Base-by-base conservation (phyloP, 2,329 filamentous ascomycete species). In the Aspergillus aculeatinus region DNA sequence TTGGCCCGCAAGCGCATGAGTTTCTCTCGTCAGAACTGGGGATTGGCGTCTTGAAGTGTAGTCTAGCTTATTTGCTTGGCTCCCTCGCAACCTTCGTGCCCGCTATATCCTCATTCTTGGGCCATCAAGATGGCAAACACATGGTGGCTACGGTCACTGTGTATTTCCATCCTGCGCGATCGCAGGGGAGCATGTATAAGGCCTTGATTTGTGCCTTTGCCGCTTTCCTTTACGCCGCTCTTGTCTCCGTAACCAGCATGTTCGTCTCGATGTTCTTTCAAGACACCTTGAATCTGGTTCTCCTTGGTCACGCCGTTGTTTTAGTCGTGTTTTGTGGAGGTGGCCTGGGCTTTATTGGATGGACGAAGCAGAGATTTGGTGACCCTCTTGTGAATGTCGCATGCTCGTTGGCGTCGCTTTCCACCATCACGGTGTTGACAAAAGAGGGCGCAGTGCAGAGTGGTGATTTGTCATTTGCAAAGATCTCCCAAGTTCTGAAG, bases 101-200 rank as follows among this genome's bases (percentile, higher is more conserved):
- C 2, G 83, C 84, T 2, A 82, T 96, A 58, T 88, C 92, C 16
- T 79, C 82, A 7, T 85, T 92, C 59, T 81, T 97, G 16, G 94
- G 94, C 11, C 83, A 88, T 64, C 89, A 92, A 71, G 93, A 96
- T 76, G 92, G 92, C 54, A 97, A 97, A 72, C 94, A 97, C 76
- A 88, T 96, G 71, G 92, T 96, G 55, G 92, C 92, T 33, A 97
- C 94, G 2, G 87, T 97, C 60, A 96, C 92, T 0, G 93, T 97
- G 11, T 98, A 96, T 72, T 98, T 97, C 70, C 92, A 97, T 74
- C 92, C 94, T 4, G 91, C 92, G 5, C 84, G 94, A 60, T 91
- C 91, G 19, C 85, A 88, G 27, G 94, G 94, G 0, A 95, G 90
- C 65, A 96, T 97, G 92, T 84, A 91, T 60, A 91, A 96, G 76